Evolutionary conservation across 108 stramenopile species (phyloP).

Genomic region (Discostella stelligeroides): DNA sequence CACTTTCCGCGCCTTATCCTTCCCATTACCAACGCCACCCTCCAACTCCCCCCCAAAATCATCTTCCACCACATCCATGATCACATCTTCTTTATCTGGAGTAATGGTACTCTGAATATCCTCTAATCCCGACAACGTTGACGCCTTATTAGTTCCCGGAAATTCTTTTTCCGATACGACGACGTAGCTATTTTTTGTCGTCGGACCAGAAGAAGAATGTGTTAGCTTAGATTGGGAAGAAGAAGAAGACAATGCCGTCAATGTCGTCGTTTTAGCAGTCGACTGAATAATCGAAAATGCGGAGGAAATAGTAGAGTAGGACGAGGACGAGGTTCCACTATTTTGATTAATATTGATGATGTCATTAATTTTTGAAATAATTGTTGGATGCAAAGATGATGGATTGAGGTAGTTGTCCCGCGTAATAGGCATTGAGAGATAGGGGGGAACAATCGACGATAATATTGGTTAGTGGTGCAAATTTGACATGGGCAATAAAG

Average conservation of each 20-base stretch:
- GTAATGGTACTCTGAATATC: background rate
- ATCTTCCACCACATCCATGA: background rate
- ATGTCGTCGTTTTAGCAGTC: background rate
- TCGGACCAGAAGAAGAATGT: background rate
- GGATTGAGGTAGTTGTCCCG: no score
- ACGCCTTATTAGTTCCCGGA: slow-evolving; percentile 20
- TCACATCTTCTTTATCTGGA: background rate
- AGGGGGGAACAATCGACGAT: no score
- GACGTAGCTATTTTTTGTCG: background rate
- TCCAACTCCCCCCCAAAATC: background rate
- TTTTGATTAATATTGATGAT: no score
- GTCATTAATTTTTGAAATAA: no score
- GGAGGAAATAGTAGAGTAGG: background rate
- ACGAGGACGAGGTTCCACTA: no score
- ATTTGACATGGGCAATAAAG: no score
- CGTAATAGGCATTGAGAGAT: no score
- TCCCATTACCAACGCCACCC: background rate
- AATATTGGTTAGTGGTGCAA: no score
- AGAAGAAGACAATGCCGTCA: background rate
- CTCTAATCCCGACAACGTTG: slow-evolving; percentile 26
- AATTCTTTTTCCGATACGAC: background rate
- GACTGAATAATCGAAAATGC: background rate
- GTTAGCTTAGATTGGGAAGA: background rate
- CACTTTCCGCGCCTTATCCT: no score
- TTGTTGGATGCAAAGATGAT: no score